phyloP scores from a whole-genome alignment of 2,329 filamentous ascomycete genomes.

The Xylariaceae sp. region DNA sequence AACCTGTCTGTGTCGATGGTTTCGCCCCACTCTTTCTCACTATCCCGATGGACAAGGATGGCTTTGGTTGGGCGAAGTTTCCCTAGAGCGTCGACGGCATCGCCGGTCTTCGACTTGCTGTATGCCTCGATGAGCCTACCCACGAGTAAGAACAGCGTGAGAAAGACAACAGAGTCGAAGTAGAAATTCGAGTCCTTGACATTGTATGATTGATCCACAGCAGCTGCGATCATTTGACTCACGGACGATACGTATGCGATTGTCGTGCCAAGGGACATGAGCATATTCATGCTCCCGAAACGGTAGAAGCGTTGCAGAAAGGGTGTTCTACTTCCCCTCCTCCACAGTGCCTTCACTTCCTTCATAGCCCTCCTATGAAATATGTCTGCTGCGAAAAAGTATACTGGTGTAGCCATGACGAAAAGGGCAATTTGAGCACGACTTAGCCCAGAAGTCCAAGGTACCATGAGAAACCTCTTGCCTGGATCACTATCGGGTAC shows the following conservation, averaged over 20 bases:
- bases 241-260: slow-evolving; percentile 85
- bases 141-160: slow-evolving; percentile 79
- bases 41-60: slow-evolving; percentile 54
- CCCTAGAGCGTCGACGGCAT: slow-evolving; percentile 75
- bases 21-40: slow-evolving; percentile 33
- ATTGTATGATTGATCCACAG: slow-evolving; percentile 33
- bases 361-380: slow-evolving; percentile 79
- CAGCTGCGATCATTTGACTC: slow-evolving; percentile 68
- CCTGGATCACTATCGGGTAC: slow-evolving; percentile 55
- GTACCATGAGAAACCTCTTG: slow-evolving; percentile 64
- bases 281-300: slow-evolving; percentile 96
- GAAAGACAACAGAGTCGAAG: slow-evolving; percentile 89
- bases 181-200: slow-evolving; percentile 59
- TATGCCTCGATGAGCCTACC: slow-evolving; percentile 79
- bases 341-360: slow-evolving; percentile 75
- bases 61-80: slow-evolving; percentile 76
- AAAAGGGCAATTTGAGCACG: slow-evolving; percentile 77
- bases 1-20: slow-evolving; percentile 61
- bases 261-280: slow-evolving; percentile 82
- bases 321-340: slow-evolving; percentile 67
- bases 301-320: slow-evolving; percentile 74
- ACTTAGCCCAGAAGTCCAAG: slow-evolving; percentile 68
- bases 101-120: slow-evolving; percentile 85
- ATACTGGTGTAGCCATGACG: slow-evolving; percentile 78
- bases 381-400: slow-evolving; percentile 79